Conservation (phyloP, 2,329 filamentous ascomycete genomes). For the Claviceps africana region DNA sequence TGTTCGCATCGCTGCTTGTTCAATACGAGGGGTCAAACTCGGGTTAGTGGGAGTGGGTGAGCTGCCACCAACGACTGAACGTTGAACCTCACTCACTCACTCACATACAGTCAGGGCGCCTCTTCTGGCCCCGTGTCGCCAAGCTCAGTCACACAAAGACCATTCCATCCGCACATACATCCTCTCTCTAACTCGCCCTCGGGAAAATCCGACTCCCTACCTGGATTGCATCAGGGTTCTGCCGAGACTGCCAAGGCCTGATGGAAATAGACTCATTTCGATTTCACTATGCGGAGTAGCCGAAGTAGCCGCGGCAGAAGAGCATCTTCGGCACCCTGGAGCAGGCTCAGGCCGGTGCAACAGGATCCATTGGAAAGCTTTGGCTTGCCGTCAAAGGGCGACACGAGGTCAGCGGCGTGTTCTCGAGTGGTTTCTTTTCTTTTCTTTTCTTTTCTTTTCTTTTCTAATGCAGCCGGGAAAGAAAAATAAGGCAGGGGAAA, state of each 20-base stretch:
- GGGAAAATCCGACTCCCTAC: background rate
- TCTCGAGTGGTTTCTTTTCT: background rate
- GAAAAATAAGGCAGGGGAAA: too few relatives aligned
- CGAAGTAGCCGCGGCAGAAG: slow-evolving; percentile 18
- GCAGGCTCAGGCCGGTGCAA: slow-evolving; percentile 57
- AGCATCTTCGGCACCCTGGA: slow-evolving; percentile 43
- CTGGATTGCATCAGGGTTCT: background rate
- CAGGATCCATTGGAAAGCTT: slow-evolving; percentile 67
- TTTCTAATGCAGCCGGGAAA: too few relatives aligned
- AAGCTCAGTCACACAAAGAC: too few relatives aligned
- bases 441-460: background rate
- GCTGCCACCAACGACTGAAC: too few relatives aligned
- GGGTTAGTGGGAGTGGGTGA: too few relatives aligned
- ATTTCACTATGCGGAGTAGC: slow-evolving; percentile 7
- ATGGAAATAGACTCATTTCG: background rate
- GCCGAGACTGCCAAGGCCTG: background rate
- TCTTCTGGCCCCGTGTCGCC: too few relatives aligned
- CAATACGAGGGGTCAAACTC: too few relatives aligned
- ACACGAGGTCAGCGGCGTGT: slow-evolving; percentile 50
- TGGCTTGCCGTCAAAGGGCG: slow-evolving; percentile 81
- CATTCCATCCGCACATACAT: background rate
- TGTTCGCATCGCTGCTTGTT: too few relatives aligned
- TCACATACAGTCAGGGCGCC: too few relatives aligned
- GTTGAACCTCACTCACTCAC: too few relatives aligned
- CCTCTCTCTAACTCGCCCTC: background rate